These are phyloP conservation scores for Glebionis coronaria DNA, from an alignment of 129 eudicot genomes.

Conservation along the genomic window DNA sequence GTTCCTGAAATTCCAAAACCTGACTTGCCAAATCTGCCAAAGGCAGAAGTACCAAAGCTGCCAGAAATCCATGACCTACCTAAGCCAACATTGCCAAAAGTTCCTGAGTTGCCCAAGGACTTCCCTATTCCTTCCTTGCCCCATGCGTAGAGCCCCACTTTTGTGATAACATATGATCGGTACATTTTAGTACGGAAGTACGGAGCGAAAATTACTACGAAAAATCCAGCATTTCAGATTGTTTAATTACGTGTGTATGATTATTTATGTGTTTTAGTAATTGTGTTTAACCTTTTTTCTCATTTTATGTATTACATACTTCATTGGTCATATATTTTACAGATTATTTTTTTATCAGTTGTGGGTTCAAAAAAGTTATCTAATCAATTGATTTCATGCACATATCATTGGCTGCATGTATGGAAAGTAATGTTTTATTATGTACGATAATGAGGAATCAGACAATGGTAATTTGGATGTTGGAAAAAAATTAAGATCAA, in stretches of 20 bases:
- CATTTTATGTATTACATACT: background rate
- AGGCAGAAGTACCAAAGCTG: no score
- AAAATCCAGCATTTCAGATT: background rate
- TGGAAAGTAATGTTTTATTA: no score
- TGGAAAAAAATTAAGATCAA: background rate
- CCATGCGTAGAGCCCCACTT: background rate
- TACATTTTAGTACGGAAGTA: background rate
- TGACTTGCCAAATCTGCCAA: no score
- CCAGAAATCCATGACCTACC: slow-evolving; percentile 27
- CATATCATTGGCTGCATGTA: no score
- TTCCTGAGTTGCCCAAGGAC: no score
- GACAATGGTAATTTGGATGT: background rate
- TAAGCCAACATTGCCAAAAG: slow-evolving; percentile 7
- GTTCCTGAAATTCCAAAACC: slow-evolving; percentile 2
- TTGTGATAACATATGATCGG: background rate
- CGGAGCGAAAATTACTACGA: background rate
- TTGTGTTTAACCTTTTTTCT: background rate
- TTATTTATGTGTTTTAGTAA: slow-evolving; percentile 1
- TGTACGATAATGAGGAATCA: no score
- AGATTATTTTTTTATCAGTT: background rate
- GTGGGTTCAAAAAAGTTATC: no score
- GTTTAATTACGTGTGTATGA: background rate
- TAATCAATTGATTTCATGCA: background rate
- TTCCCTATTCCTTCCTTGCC: slow-evolving; percentile 2
- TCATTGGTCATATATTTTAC: background rate